Conservation (phyloP, 2,329 filamentous ascomycete species). For the Xylogone sp. region DNA sequence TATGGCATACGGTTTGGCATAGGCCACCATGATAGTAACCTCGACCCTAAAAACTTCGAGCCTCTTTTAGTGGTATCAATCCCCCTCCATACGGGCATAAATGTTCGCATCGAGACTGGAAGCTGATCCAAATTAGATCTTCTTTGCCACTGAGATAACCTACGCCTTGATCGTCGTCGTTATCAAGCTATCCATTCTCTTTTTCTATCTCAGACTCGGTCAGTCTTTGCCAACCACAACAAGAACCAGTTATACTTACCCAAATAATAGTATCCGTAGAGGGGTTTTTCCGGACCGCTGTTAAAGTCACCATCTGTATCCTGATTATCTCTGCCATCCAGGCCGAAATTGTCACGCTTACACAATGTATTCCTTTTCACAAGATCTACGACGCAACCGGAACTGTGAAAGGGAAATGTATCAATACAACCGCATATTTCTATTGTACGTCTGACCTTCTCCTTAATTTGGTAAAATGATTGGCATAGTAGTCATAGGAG, state of each 20-base stretch:
- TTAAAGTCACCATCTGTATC: slow-evolving; percentile 24
- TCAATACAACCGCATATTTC: slow-evolving; percentile 30
- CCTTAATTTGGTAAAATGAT: not conserved
- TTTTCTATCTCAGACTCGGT: slow-evolving; percentile 32
- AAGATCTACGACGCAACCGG: slow-evolving; percentile 30
- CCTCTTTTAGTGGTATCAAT: not conserved
- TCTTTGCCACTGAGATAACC: slow-evolving; percentile 27
- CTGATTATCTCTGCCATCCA: slow-evolving; percentile 22
- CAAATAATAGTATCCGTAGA: slow-evolving; percentile 17
- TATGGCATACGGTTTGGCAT: slow-evolving; percentile 10
- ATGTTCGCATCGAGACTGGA: not conserved
- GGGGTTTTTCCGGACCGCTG: slow-evolving; percentile 18
- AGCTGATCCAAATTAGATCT: slow-evolving; percentile 9
- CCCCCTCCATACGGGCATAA: not conserved
- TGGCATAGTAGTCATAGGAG: not conserved
- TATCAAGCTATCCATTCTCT: slow-evolving; percentile 31
- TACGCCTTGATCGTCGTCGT: slow-evolving; percentile 26
- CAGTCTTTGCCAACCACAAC: not conserved
- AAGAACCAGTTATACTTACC: slow-evolving; percentile 1
- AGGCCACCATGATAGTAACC: slow-evolving; percentile 7
- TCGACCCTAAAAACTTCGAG: not conserved
- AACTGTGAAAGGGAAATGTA: slow-evolving; percentile 23
- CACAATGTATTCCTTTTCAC: slow-evolving; percentile 29
- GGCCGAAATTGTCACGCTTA: slow-evolving; percentile 22
- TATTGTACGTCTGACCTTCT: slow-evolving; percentile 22